Evolutionary conservation across 1,284 basidiomycete genomes (phyloP).

Genomic region (Thecaphora thlaspeos): DNA sequence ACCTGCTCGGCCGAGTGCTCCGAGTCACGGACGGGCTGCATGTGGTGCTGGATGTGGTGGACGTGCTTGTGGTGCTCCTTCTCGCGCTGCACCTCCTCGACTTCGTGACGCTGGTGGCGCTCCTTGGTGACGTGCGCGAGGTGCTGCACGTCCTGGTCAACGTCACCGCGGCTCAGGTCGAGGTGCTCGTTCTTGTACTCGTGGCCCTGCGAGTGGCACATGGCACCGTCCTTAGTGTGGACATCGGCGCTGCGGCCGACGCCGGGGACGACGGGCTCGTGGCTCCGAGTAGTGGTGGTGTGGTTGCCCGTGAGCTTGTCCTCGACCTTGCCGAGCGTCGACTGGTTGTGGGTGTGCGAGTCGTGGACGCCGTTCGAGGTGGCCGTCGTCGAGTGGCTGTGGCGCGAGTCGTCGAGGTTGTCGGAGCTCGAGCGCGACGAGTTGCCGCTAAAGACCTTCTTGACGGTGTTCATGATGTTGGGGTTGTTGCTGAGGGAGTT

Average conservation of each 20-base stretch:
- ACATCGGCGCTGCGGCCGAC: constrained; percentile 28
- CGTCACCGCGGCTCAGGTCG: constrained; percentile 48
- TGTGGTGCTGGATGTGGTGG: constrained; percentile 58
- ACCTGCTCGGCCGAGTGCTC: constrained; percentile 52
- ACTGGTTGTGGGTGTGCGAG: constrained; percentile 19
- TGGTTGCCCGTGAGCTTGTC: constrained; percentile 15
- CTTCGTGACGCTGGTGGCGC: constrained; percentile 55
- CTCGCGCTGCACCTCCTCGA: constrained; percentile 56
- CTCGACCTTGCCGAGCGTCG: too few relatives aligned
- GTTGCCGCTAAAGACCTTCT: constrained; percentile 30
- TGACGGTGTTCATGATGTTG: constrained; percentile 35
- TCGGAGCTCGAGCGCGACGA: constrained; percentile 30
- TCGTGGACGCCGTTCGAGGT: constrained; percentile 17
- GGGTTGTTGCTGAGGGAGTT: too few relatives aligned
- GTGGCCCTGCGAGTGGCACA: constrained; percentile 37
- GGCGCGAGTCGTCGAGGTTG: constrained; percentile 17
- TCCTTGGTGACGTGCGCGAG: constrained; percentile 52
- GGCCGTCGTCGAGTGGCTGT: constrained; percentile 18
- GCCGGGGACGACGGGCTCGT: constrained; percentile 1
- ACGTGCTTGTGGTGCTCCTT: constrained; percentile 56
- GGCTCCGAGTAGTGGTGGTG: constrained; percentile 8
- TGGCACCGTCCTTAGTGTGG: constrained; percentile 28
- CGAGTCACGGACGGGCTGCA: constrained; percentile 55
- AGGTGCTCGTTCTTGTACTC: constrained; percentile 31
- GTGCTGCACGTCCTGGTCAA: constrained; percentile 57